phyloP scores from a whole-genome alignment of 768 basidiomycete genomes.

The Tulasnella sp. region DNA sequence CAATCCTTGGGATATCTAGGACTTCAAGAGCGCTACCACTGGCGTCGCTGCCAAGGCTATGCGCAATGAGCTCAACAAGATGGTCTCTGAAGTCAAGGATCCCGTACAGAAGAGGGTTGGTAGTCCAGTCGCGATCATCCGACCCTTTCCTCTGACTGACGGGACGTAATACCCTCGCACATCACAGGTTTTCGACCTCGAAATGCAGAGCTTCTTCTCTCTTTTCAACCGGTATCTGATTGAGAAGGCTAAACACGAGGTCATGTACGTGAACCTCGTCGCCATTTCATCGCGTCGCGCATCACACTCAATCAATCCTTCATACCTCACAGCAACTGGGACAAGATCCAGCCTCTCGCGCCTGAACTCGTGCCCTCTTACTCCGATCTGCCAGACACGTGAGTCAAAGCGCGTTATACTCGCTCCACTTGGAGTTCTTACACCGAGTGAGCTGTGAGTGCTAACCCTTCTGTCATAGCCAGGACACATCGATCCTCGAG shows the following conservation, averaged over 20 bases:
- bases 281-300: background rate
- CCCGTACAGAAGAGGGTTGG: constrained; percentile 74
- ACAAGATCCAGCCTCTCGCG: constrained; percentile 81
- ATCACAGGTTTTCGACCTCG: constrained; percentile 76
- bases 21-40: constrained; percentile 97
- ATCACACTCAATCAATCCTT: constrained; percentile 29
- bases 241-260: constrained; percentile 79
- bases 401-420: constrained; percentile 9
- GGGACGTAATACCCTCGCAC: constrained; percentile 27
- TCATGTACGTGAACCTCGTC: constrained; percentile 58
- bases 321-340: constrained; percentile 62
- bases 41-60: constrained; percentile 92
- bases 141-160: background rate
- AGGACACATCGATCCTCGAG: constrained; percentile 65
- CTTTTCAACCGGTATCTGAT: constrained; percentile 92
- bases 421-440: background rate
- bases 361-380: constrained; percentile 84
- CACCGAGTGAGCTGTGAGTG: background rate
- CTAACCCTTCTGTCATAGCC: constrained; percentile 35
- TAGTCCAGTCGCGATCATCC: constrained; percentile 23
- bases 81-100: constrained; percentile 83
- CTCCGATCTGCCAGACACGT: constrained; percentile 51
- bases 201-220: constrained; percentile 95
- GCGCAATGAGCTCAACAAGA: constrained; percentile 95
- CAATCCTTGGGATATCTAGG: constrained; percentile 30